phyloP scores from a whole-genome alignment of 2,329 filamentous ascomycete genomes.

The Cytospora piceicola region DNA sequence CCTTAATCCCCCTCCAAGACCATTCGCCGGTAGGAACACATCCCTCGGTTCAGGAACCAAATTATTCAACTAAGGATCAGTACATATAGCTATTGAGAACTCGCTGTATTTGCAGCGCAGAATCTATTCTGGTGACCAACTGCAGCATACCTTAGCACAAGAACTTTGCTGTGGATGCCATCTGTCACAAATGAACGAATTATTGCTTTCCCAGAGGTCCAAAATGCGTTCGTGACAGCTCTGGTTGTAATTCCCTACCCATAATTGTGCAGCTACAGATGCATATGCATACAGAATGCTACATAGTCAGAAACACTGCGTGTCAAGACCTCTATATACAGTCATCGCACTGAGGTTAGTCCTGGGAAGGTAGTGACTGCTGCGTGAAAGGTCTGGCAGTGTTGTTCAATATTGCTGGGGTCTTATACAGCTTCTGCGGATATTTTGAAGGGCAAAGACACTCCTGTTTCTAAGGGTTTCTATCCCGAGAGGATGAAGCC shows the following conservation, averaged over 20 bases:
- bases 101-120: neutral
- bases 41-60: neutral
- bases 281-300: neutral
- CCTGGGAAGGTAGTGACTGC: neutral
- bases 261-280: neutral
- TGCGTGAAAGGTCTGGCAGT: neutral
- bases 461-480: too few relatives aligned
- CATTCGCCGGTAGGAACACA: neutral
- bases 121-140: neutral
- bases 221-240: neutral
- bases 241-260: too few relatives aligned
- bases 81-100: neutral
- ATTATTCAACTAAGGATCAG: neutral
- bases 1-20: neutral
- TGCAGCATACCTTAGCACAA: neutral
- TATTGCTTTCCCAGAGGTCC: neutral
- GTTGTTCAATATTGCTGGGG: neutral
- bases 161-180: neutral
- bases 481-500: too few relatives aligned
- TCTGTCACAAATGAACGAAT: neutral
- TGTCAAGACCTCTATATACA: rapidly evolving
- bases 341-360: neutral
- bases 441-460: too few relatives aligned
- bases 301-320: neutral
- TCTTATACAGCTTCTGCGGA: neutral